Evolutionary conservation across 768 basidiomycete species (phyloP), one percentile per base, ranked within the genome.

Genomic region (Rhodotorula toruloides): DNA sequence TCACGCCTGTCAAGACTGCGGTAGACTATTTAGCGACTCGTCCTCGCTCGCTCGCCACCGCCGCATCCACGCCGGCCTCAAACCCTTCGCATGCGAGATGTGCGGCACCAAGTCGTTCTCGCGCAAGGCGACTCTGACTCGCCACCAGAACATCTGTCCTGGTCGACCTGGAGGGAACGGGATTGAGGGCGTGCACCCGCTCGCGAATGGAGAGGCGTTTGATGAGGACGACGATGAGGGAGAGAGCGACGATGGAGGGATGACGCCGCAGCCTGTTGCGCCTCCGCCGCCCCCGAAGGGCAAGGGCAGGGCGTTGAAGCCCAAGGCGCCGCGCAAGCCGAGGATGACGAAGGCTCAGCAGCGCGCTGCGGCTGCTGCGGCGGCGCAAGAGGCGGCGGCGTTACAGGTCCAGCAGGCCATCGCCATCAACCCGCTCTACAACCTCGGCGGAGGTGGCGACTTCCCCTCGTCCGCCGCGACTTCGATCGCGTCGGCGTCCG

Each of bases 1-100:
- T 16, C 90, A 93, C 77, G 85, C 83, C 56, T 93, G 90, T 78
- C 89, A 90, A 79, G 89, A 86, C 17, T 93, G 90, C 77, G 84
- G 84, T 54, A 89, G 88, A 78, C 87, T 86, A 4, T 93, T 92
- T 78, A 85, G 88, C 52, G 90, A 93, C 76, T 91, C 90, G 12
- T 89, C 88, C 72, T 89, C 88, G 78, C 82, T 93, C 58, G 90
- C 90, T 56, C 85, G 90, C 67, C 90, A 93, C 80, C 84, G 91
- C 58, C 84, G 91, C 72, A 91, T 89, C 37, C 70, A 71, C 34
- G 55, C 63, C 10, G 31, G 90, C 89, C 74, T 90, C 88, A 14
- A 89, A 87, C 48, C 91, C 88, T 77, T 84, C 89, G 58, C 88
- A 88, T 39, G 91, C 90, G 77, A 89, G 87, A 75, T 91, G 90